Evolutionary conservation across 768 basidiomycete species (phyloP).

Genomic region (Candolleomyces eurysporus): DNA sequence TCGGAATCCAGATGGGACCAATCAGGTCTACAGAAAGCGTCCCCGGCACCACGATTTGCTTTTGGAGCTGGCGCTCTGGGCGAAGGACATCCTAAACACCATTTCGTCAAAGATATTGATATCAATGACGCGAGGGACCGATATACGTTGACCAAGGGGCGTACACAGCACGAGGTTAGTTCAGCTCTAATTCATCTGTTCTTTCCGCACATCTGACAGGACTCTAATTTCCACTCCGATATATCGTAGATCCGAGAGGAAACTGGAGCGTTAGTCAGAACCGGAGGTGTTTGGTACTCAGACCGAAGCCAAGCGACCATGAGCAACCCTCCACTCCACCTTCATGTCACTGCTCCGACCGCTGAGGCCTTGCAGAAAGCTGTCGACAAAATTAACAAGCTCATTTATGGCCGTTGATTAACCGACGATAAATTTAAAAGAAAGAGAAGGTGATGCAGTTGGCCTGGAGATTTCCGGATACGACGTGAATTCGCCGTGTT

Average conservation of each 20-base stretch:
- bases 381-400: conserved; percentile 69
- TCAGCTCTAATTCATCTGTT: neutral
- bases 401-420: conserved; percentile 61
- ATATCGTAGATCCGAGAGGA: conserved; percentile 76
- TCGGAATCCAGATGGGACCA: too few species aligned
- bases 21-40: neutral
- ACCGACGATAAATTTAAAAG: conserved; percentile 71
- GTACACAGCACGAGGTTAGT: conserved; percentile 86
- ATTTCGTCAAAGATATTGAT: conserved; percentile 89
- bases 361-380: conserved; percentile 66
- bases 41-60: conserved; percentile 54
- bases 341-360: conserved; percentile 83
- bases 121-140: conserved; percentile 96
- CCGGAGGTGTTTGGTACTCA: conserved; percentile 96
- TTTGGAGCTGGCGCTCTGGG: conserved; percentile 37
- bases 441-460: conserved; percentile 56
- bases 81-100: conserved; percentile 58
- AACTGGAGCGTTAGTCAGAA: conserved; percentile 80
- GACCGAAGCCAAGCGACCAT: conserved; percentile 89
- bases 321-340: conserved; percentile 89
- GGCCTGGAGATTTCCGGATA: conserved; percentile 43
- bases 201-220: neutral
- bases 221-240: neutral
- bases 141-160: conserved; percentile 90
- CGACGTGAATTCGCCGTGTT: conserved; percentile 79